These are phyloP conservation scores for Neurospora sublineolata DNA, from an alignment of 495 filamentous ascomycete species.

Conservation along the genomic window DNA sequence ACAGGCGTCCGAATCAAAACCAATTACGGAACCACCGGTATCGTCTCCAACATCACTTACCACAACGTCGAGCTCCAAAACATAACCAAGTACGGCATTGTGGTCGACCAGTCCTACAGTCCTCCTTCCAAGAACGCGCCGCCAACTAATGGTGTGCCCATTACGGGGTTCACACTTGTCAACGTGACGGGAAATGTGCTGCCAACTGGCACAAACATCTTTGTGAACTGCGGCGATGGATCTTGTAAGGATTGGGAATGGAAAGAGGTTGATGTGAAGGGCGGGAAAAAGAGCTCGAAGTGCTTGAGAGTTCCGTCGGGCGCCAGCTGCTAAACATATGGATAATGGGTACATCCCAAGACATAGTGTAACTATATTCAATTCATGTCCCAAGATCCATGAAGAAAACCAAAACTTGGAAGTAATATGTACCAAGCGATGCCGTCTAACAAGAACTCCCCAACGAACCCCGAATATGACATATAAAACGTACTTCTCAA, in stretches of 20 bases:
- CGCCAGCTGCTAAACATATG: neutral
- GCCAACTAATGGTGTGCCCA: constrained; percentile 45
- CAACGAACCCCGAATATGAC: neutral
- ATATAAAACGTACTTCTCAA: constrained; percentile 2
- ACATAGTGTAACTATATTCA: neutral
- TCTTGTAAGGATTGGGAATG: constrained; percentile 41
- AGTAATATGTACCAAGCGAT: neutral
- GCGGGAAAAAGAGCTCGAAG: constrained; percentile 32
- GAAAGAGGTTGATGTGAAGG: constrained; percentile 33
- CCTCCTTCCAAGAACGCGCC: constrained; percentile 51
- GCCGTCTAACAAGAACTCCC: neutral
- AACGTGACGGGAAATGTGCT: constrained; percentile 41
- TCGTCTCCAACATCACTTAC: constrained; percentile 48
- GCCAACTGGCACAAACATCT: constrained; percentile 32
- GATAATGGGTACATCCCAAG: neutral
- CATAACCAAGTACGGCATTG: constrained; percentile 52
- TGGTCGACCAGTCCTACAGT: constrained; percentile 60
- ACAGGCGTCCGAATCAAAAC: constrained; percentile 52
- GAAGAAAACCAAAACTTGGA: neutral
- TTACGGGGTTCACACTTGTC: constrained; percentile 45
- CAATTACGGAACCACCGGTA: constrained; percentile 43
- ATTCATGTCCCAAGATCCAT: neutral
- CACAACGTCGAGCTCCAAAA: constrained; percentile 48
- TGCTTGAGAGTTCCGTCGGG: constrained; percentile 21
- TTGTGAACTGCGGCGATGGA: constrained; percentile 43